Conservation (phyloP, 2,329 filamentous ascomycete species). For the Apiospora saccharicola region DNA sequence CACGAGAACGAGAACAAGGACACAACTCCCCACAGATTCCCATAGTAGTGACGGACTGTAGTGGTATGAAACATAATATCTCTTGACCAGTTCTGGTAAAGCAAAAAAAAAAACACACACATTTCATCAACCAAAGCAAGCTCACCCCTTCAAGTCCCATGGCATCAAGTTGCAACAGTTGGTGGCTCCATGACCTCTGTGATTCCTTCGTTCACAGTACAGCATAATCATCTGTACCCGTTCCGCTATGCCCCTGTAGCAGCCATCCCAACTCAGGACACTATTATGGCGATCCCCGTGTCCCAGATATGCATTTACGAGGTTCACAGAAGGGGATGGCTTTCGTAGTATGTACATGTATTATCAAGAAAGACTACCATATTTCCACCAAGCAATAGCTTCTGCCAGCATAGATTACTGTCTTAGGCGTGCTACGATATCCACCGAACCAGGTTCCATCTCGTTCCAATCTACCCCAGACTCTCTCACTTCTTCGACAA, state of each 20-base stretch:
- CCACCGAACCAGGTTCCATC: neutral
- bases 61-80: neutral
- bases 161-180: neutral
- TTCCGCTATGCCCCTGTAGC: neutral
- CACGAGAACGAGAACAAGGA: no score
- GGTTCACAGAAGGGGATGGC: neutral
- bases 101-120: neutral
- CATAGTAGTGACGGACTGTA: neutral
- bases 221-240: neutral
- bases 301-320: neutral
- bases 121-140: neutral
- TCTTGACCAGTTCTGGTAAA: neutral
- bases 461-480: neutral
- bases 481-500: constrained; percentile 34
- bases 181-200: neutral
- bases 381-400: neutral
- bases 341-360: neutral
- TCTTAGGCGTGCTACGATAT: neutral
- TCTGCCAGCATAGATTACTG: neutral
- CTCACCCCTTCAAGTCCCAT: neutral
- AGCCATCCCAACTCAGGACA: neutral
- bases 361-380: neutral
- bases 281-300: neutral
- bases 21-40: neutral
- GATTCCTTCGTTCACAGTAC: neutral